Base-by-base conservation (phyloP, 805 yeast genomes). In the Teunomyces atbi region DNA sequence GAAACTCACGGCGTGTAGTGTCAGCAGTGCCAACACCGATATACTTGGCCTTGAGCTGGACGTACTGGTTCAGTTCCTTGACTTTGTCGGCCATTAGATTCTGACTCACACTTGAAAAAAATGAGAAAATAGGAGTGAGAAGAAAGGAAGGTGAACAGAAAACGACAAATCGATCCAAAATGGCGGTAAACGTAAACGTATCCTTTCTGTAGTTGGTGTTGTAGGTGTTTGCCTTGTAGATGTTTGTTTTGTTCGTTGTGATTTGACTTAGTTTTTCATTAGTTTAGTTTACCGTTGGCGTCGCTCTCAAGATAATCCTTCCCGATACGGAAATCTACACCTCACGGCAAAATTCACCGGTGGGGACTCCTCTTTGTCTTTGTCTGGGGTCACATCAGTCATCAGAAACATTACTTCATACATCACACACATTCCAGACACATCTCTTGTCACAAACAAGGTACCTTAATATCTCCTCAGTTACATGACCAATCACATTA, bases 21-120 rank as follows among this genome's bases (percentile, higher is more conserved):
- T 81, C 83, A 7, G 90, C 75, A 57, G 81, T 76, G 0, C 97
- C 97, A 1, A 91, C 62, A 1, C 96, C 96, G 18, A 84, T 69
- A 58, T 86, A 82, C 57, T 84, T 81, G 36, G 80, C 53, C 55
- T 82, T 83, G 43, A 81, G 69, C 27, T 71, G 76, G 41, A 79
- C 81, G 58, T 73, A 83, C 40, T 72, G 69, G 55, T 79, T 84
- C 49, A 74, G 74, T 36, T 83, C 86, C 51, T 85, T 69, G 18
- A 80, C 69, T 63, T 79, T 81, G 54, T 85, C 90, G 4, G 89
- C 83, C 89, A 71, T 71, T 23, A 8, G n/a, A 6, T 30, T 30
- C 33, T 28, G 30, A 28, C 7, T 28, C 6, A 4, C 6, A 3
- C 30, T 3, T 12, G 7, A n/a, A 28, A n/a, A 5, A 12, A n/a